These are phyloP conservation scores for Paracoccidioides brasiliensis DNA, from an alignment of 2,329 filamentous ascomycete genomes.

Conservation along the genomic window DNA sequence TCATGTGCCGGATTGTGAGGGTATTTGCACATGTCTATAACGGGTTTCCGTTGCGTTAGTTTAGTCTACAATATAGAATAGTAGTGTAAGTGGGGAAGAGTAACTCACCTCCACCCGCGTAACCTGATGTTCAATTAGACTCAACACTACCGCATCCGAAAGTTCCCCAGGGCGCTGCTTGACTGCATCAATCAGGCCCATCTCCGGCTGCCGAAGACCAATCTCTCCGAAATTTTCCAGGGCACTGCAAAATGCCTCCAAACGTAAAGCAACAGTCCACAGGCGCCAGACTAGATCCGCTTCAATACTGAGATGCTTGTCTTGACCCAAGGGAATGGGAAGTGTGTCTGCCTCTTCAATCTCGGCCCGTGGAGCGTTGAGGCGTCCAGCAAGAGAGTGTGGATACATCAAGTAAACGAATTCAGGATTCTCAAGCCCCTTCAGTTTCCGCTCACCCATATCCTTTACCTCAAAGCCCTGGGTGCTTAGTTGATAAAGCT, in stretches of 20 bases:
- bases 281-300: conserved; percentile 77
- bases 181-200: conserved; percentile 64
- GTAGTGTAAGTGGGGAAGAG: background rate
- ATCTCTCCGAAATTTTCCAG: conserved; percentile 57
- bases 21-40: conserved; percentile 66
- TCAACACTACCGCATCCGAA: conserved; percentile 74
- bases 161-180: conserved; percentile 66
- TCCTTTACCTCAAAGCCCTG: conserved; percentile 97
- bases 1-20: conserved; percentile 64
- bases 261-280: conserved; percentile 74
- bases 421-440: conserved; percentile 94
- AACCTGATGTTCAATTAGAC: conserved; percentile 89
- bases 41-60: background rate
- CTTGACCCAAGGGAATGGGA: conserved; percentile 49
- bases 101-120: conserved; percentile 78
- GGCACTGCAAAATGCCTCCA: conserved; percentile 86
- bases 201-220: conserved; percentile 65
- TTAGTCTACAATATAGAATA: background rate
- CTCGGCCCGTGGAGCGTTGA: conserved; percentile 35
- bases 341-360: conserved; percentile 34
- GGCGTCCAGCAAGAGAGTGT: conserved; percentile 66
- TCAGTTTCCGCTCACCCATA: conserved; percentile 85
- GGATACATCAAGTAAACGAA: conserved; percentile 93
- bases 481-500: conserved; percentile 72
- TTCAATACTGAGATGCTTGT: conserved; percentile 61